phyloP scores from a whole-genome alignment of 352 stramenopile species.

The Peronospora farinosa region DNA sequence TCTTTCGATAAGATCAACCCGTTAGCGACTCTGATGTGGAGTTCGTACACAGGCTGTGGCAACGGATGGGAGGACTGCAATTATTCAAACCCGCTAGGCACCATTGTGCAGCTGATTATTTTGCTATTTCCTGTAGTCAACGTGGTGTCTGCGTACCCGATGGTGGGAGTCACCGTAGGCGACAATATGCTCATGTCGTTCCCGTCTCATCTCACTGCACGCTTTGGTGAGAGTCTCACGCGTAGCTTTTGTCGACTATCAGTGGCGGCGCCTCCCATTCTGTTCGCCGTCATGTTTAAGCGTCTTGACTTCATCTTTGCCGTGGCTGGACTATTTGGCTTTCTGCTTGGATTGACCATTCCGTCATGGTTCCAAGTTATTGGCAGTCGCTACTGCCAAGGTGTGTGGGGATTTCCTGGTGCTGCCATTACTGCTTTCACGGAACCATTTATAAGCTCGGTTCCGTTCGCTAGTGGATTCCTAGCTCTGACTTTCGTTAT shows the following conservation, averaged over 20 bases:
- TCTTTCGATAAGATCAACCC: slow-evolving; percentile 79
- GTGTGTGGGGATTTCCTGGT: slow-evolving; percentile 58
- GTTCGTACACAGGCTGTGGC: slow-evolving; percentile 67
- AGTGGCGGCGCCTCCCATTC: slow-evolving; percentile 55
- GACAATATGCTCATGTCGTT: slow-evolving; percentile 85
- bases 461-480: slow-evolving; percentile 53
- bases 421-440: slow-evolving; percentile 72
- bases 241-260: slow-evolving; percentile 60
- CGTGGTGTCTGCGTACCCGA: slow-evolving; percentile 78
- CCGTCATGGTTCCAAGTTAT: slow-evolving; percentile 83
- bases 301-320: slow-evolving; percentile 84
- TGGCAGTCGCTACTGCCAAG: slow-evolving; percentile 69
- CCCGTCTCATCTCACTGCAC: slow-evolving; percentile 46
- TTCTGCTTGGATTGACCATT: slow-evolving; percentile 70
- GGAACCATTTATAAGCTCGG: slow-evolving; percentile 53
- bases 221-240: slow-evolving; percentile 38
- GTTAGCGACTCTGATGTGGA: slow-evolving; percentile 76
- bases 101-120: slow-evolving; percentile 70
- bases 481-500: slow-evolving; percentile 66
- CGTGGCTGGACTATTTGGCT: slow-evolving; percentile 71
- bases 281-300: slow-evolving; percentile 79
- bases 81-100: slow-evolving; percentile 39
- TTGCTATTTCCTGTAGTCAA: slow-evolving; percentile 82
- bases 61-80: slow-evolving; percentile 64
- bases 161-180: slow-evolving; percentile 76